phyloP scores from a whole-genome alignment of 2,329 filamentous ascomycete genomes.

The Madurella fahalii region DNA sequence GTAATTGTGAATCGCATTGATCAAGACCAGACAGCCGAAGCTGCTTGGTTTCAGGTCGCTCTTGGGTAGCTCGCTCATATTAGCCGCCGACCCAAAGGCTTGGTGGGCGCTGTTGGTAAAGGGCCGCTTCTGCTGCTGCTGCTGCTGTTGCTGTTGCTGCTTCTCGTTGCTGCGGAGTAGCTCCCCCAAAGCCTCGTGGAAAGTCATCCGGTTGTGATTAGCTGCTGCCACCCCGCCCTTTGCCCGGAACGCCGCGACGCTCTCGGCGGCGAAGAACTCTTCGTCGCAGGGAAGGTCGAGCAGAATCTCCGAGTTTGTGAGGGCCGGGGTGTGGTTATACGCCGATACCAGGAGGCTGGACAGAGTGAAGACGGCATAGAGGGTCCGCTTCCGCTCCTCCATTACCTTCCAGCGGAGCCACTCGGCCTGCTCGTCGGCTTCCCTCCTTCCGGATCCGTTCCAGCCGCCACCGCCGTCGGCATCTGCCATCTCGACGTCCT shows the following conservation, averaged over 20 bases:
- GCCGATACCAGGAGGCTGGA: conserved; percentile 88
- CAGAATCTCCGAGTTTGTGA: conserved; percentile 90
- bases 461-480: conserved; percentile 46
- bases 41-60: conserved; percentile 76
- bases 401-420: conserved; percentile 86
- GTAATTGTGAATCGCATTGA: conserved; percentile 94
- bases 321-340: conserved; percentile 85
- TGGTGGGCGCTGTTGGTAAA: conserved; percentile 39
- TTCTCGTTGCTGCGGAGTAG: conserved; percentile 72
- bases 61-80: conserved; percentile 48
- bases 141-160: conserved; percentile 53
- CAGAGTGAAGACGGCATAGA: conserved; percentile 86
- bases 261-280: conserved; percentile 81
- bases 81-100: conserved; percentile 43
- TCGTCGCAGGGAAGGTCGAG: conserved; percentile 91
- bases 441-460: conserved; percentile 41
- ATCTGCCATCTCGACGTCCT: conserved; percentile 54
- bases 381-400: conserved; percentile 89
- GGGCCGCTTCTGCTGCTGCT: conserved; percentile 45
- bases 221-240: conserved; percentile 69
- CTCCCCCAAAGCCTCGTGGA: conserved; percentile 76
- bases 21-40: conserved; percentile 85
- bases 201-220: conserved; percentile 68
- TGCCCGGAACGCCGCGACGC: conserved; percentile 72
- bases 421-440: conserved; percentile 60